phyloP scores from a whole-genome alignment of 345 rosid genomes.

The Tarenaya hassleriana region DNA sequence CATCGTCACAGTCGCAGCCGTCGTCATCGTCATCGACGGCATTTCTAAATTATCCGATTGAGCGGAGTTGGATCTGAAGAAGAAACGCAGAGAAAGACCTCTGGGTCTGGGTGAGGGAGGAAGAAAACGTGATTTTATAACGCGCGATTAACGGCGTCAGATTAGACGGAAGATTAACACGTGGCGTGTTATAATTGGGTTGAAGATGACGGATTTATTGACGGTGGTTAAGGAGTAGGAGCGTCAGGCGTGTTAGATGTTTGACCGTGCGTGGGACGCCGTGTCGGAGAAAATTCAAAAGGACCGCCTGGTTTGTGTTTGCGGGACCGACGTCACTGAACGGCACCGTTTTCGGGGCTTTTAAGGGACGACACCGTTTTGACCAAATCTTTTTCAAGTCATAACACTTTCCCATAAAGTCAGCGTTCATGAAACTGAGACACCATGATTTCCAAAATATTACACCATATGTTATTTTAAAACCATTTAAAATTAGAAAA shows the following conservation, averaged over 20 bases:
- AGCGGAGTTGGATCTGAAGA: conserved; percentile 17
- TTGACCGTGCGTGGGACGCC: conserved; percentile 23
- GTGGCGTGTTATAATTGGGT: conserved; percentile 27
- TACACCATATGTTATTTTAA: too few species aligned
- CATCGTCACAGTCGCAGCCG: conserved; percentile 26
- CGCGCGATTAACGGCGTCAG: conserved; percentile 24
- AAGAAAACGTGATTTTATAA: conserved; percentile 25
- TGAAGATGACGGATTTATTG: conserved; percentile 11
- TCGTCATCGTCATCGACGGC: conserved; percentile 20
- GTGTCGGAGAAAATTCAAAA: too few species aligned
- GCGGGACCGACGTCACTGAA: conserved; percentile 20
- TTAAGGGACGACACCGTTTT: too few species aligned
- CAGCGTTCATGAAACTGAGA: too few species aligned
- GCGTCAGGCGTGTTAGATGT: conserved; percentile 13
- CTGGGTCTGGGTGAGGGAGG: conserved; percentile 11
- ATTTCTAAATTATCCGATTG: conserved; percentile 6
- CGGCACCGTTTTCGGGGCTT: conserved; percentile 18
- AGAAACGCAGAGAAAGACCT: conserved; percentile 5
- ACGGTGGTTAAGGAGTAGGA: conserved; percentile 24
- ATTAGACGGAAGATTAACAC: conserved; percentile 21
- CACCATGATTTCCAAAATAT: too few species aligned
- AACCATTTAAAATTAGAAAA: too few species aligned
- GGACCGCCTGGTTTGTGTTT: too few species aligned
- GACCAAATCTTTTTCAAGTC: too few species aligned
- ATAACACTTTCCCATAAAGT: too few species aligned